Evolutionary conservation across 2,329 filamentous ascomycete genomes (phyloP).

Genomic region (Xylariales sp.): DNA sequence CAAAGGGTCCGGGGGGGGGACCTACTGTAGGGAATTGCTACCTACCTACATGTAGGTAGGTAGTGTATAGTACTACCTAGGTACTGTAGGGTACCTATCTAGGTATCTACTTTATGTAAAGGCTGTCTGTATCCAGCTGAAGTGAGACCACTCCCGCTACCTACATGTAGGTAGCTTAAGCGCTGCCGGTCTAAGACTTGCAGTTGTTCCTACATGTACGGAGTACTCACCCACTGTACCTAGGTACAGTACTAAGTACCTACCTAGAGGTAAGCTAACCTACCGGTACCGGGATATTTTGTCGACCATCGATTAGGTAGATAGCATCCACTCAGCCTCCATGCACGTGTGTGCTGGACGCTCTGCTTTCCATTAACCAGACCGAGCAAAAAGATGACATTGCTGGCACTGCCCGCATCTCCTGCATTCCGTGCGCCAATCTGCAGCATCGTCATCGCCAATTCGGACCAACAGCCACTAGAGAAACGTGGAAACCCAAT

Average conservation of each 20-base stretch:
- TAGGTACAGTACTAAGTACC: not conserved
- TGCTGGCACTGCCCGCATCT: constrained; percentile 33
- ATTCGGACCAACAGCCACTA: not conserved
- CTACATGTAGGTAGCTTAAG: constrained; percentile 1
- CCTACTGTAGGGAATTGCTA: no score
- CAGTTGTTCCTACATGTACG: constrained; percentile 30
- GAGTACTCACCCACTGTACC: no score
- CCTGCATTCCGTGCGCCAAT: constrained; percentile 25
- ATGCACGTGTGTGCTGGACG: constrained; percentile 33
- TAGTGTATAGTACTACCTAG: no score
- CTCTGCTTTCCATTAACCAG: constrained; percentile 23
- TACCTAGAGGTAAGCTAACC: not conserved
- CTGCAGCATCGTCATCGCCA: constrained; percentile 16
- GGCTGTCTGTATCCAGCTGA: constrained; percentile 4
- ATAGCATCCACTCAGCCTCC: constrained; percentile 14
- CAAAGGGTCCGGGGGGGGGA: no score
- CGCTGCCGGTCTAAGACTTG: constrained; percentile 19
- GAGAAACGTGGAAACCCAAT: constrained; percentile 6
- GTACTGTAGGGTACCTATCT: no score
- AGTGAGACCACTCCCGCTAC: constrained; percentile 12
- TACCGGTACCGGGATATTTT: no score
- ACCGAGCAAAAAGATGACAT: constrained; percentile 26
- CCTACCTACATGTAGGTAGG: no score
- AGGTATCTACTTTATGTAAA: no score
- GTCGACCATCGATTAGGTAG: no score